Evolutionary conservation across 164 flowering plant species (phyloP), one percentile per base, ranked within the genome.

Genomic region (Umbilicus rupestris): DNA sequence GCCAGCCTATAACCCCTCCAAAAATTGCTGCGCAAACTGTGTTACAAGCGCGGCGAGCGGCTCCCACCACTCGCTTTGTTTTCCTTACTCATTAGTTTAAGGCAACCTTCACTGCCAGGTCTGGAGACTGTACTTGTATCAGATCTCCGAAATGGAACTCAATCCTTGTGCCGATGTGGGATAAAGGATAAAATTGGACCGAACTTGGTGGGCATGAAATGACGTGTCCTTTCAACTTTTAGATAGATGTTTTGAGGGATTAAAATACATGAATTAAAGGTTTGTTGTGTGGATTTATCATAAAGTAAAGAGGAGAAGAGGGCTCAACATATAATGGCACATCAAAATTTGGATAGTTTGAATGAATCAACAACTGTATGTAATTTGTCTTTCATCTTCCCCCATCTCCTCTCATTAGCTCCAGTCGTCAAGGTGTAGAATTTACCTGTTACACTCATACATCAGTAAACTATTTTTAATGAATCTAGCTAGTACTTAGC

Each of bases 31-130:
- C 93, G 86, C 90, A 5, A 20, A 10, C 1, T 16, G 7, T 46
- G 0, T 17, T 19, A 22, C 39, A 35, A 59, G 83, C 88, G 94
- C 96, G 62, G 90, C 91, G 84, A 66, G 62, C 42, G 60, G 69
- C 64, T 67, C 69, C 50, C 69, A 67, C 69, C 87, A 75, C 65
- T 77, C 86, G 87, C 97, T 86, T 90, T 90, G 97, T 89, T 93
- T 92, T 90, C 97, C 96, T 92, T 92, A 90, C 98, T 92, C 96
- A 88, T 92, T 92, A 92, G 95, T 90, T 90, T 92, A 90, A 88
- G 96, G 95, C 98, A 81, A 35, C 10, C n/a, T 62, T 60, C 14
- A 2, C 35, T 15, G 1, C 10, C 0, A 17, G 47, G 15, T 0
- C 0, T 47, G 22, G 6, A 12, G 1, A 45, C 47, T 16, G 16